Base-by-base conservation (phyloP, 257 asterid genomes). In the Haberlea rhodopensis region DNA sequence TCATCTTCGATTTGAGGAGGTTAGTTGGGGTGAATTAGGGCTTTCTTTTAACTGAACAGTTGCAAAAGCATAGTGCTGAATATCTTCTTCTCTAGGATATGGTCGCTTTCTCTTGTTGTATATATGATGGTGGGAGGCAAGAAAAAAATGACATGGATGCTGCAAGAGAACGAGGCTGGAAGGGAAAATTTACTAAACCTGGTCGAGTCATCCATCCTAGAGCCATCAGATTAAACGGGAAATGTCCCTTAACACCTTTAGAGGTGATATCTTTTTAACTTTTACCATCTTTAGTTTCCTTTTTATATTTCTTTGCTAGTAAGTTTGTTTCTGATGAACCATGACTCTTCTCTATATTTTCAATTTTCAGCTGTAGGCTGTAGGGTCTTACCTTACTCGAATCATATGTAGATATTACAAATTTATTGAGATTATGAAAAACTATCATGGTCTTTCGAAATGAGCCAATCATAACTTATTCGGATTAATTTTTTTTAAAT, bases 1-100 rank as follows among this genome's bases (percentile, higher is more conserved):
- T 73, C 99, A 94, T 76, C 99, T 94, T 76, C 99, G 99, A 67
- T 94, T 84, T 73, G 99, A 94, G 83, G 99, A 94, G 99, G 99
- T 94, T 68, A 73, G 89, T 82, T 69, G 20, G 69, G 53, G 72
- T 60, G 63, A 53, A 53, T 52, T 49, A 45, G 45, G 37, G 57
- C 37, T 46, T 65, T 56, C 60, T 48, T 61, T 62, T 53, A 46
- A 65, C 67, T 58, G 62, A 53, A 63, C 45, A 53, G 43, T 19
- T 25, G 54, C 65, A 63, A 27, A 10, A 49, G 11, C 51, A 16
- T 32, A 63, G 43, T 67, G 40, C 61, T 71, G 59, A 60, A 69
- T 25, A 59, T 76, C 63, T 60, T 66, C 74, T 70, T 71, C 26
- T 76, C 73, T 77, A 94, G 99, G 99, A 94, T 75, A 94, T 94